phyloP scores from a whole-genome alignment of 441 rosid species.

The Mallotus japonicus region DNA sequence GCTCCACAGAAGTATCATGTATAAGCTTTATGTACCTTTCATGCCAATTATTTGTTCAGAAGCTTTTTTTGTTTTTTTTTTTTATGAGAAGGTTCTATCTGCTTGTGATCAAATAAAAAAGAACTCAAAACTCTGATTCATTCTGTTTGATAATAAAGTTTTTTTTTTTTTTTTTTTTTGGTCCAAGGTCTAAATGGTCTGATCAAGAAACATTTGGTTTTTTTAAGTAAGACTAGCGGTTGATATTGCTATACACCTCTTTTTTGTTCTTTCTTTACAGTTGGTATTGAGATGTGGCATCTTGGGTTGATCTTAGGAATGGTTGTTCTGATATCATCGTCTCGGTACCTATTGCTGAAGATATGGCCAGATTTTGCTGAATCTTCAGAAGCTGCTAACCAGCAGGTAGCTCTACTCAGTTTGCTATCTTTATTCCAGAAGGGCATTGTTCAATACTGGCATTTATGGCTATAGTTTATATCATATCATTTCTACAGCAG shows the following conservation, averaged over 20 bases:
- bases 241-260: no score
- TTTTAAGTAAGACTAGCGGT: no score
- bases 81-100: no score
- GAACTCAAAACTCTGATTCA: no score
- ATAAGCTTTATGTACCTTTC: conserved; percentile 26
- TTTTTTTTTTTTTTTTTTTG: no score
- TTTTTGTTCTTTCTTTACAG: conserved; percentile 41
- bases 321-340: conserved; percentile 66
- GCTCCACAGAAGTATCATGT: conserved; percentile 65
- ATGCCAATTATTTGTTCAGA: background rate
- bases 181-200: no score
- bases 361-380: conserved; percentile 81
- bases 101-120: no score
- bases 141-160: no score
- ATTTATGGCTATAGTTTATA: background rate
- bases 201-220: no score
- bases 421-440: background rate
- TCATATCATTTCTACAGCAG: background rate
- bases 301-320: conserved; percentile 64
- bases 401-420: conserved; percentile 46
- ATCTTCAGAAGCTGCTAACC: conserved; percentile 81
- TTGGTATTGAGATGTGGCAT: conserved; percentile 82
- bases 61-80: no score
- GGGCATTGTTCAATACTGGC: background rate
- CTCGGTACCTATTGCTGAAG: conserved; percentile 62